Percentiles rank a stretch among this genome's conserved stretches.
phyloP scores from a whole-genome alignment of 2,329 filamentous ascomycete species.

The Alternaria metachromatica region DNA sequence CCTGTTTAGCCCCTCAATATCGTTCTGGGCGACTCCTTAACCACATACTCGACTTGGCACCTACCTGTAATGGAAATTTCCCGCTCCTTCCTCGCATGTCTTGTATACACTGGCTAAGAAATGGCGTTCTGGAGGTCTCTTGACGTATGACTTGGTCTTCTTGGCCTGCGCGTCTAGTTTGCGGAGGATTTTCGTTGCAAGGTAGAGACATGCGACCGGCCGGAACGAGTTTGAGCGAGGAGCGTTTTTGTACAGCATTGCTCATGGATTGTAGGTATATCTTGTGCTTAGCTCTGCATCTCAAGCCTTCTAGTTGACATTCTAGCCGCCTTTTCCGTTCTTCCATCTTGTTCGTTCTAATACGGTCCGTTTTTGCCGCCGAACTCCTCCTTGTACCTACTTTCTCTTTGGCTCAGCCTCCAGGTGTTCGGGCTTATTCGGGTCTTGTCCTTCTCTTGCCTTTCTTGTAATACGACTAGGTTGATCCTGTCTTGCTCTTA shows the following conservation, averaged over 20 bases:
- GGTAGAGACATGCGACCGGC: background rate
- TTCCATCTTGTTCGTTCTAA: slow-evolving; percentile 2
- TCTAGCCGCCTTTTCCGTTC: background rate
- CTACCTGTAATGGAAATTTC: slow-evolving; percentile 4
- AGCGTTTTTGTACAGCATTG: background rate
- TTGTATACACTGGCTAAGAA: slow-evolving; percentile 15
- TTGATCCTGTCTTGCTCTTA: slow-evolving; percentile 20
- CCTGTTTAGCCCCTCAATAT: slow-evolving; percentile 11
- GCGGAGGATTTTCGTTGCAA: slow-evolving; percentile 3
- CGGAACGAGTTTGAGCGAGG: background rate
- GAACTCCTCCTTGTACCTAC: background rate
- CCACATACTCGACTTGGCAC: slow-evolving; percentile 13
- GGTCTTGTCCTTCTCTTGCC: slow-evolving; percentile 5
- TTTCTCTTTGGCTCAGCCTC: slow-evolving; percentile 19
- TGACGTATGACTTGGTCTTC: slow-evolving; percentile 37
- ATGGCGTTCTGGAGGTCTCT: slow-evolving; percentile 17
- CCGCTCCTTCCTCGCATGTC: slow-evolving; percentile 13
- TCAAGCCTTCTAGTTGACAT: background rate
- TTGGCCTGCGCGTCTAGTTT: slow-evolving; percentile 26
- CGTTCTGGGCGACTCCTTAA: slow-evolving; percentile 16
- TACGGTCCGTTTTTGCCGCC: background rate
- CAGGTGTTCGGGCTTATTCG: slow-evolving; percentile 7
- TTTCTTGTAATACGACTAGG: slow-evolving; percentile 13
- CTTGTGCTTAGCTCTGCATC: slow-evolving; percentile 14
- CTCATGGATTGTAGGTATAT: slow-evolving; percentile 14